These are phyloP conservation scores for Boletus calvinii DNA, from an alignment of 1,284 basidiomycete species.

Conservation along the genomic window DNA sequence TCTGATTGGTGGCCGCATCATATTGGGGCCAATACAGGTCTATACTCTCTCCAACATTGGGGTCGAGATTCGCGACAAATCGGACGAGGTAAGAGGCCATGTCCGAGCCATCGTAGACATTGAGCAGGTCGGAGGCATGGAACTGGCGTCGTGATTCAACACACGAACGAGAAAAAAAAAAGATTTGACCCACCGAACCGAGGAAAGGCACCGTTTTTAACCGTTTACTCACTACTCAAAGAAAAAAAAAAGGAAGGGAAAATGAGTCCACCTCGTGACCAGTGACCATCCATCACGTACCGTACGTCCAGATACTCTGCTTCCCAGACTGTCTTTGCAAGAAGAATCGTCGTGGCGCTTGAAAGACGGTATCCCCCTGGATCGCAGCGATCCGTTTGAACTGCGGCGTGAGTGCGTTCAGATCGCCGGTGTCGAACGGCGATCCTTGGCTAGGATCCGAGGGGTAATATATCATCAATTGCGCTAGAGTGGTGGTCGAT, in stretches of 20 bases:
- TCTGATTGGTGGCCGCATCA: slow-evolving; percentile 32
- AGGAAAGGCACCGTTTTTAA: slow-evolving; percentile 42
- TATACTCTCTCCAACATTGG: slow-evolving; percentile 40
- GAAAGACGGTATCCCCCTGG: slow-evolving; percentile 53
- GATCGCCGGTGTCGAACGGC: slow-evolving; percentile 47
- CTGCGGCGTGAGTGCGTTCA: slow-evolving; percentile 47
- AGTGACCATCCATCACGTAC: slow-evolving; percentile 32
- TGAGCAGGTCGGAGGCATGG: slow-evolving; percentile 43
- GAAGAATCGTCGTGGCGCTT: slow-evolving; percentile 53
- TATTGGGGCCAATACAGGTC: slow-evolving; percentile 52
- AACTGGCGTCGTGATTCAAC: slow-evolving; percentile 11
- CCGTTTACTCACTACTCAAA: slow-evolving; percentile 43
- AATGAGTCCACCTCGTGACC: background rate
- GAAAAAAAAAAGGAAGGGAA: background rate
- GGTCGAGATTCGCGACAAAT: slow-evolving; percentile 45
- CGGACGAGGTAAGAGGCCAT: slow-evolving; percentile 42
- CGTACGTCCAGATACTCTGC: slow-evolving; percentile 49
- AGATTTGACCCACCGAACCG: slow-evolving; percentile 39
- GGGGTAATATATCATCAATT: slow-evolving; percentile 42
- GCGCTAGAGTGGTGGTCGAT: slow-evolving; percentile 29
- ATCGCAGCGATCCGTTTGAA: slow-evolving; percentile 55
- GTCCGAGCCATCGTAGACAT: slow-evolving; percentile 39
- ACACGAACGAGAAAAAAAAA: background rate
- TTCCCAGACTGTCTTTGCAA: slow-evolving; percentile 41
- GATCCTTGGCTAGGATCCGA: slow-evolving; percentile 46